Conservation (phyloP, 495 filamentous ascomycete species). For the Trichodelitschia bisporula region DNA sequence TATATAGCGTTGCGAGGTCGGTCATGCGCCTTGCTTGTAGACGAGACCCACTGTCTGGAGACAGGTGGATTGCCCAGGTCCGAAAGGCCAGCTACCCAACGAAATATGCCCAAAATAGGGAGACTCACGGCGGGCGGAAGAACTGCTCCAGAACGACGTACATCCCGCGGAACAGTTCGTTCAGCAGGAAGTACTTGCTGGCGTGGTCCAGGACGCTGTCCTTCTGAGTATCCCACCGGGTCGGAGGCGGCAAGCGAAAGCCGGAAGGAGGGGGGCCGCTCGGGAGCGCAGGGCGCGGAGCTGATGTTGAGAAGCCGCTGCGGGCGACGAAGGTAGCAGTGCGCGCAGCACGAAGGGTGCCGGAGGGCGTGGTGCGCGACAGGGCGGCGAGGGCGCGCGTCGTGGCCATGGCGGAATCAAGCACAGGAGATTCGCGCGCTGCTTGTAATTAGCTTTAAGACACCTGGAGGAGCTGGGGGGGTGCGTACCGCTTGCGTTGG, state of each 20-base stretch:
- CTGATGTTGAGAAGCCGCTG: slow-evolving; percentile 39
- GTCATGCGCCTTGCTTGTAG: no score
- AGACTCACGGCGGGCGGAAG: slow-evolving; percentile 83
- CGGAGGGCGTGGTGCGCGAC: slow-evolving; percentile 9
- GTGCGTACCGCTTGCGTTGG: no score
- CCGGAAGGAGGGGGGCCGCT: slow-evolving; percentile 48
- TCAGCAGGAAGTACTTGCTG: slow-evolving; percentile 80
- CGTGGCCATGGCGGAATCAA: no score
- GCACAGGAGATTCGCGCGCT: no score
- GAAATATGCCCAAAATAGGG: slow-evolving; percentile 3
- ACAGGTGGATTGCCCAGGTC: no score
- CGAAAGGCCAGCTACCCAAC: no score
- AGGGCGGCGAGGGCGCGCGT: slow-evolving; percentile 13
- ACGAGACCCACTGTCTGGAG: no score
- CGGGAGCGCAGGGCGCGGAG: slow-evolving; percentile 36
- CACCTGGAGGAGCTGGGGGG: no score
- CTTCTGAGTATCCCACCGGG: slow-evolving; percentile 43
- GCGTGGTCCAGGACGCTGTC: slow-evolving; percentile 56
- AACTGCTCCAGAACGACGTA: slow-evolving; percentile 94
- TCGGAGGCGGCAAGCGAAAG: slow-evolving; percentile 45
- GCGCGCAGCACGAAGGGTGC: no score
- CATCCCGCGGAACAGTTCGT: slow-evolving; percentile 93
- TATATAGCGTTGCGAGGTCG: no score
- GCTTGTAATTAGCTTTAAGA: no score
- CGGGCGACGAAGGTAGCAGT: slow-evolving; percentile 20